phyloP scores from a whole-genome alignment of 495 filamentous ascomycete genomes.

The Xylaria telfairii region DNA sequence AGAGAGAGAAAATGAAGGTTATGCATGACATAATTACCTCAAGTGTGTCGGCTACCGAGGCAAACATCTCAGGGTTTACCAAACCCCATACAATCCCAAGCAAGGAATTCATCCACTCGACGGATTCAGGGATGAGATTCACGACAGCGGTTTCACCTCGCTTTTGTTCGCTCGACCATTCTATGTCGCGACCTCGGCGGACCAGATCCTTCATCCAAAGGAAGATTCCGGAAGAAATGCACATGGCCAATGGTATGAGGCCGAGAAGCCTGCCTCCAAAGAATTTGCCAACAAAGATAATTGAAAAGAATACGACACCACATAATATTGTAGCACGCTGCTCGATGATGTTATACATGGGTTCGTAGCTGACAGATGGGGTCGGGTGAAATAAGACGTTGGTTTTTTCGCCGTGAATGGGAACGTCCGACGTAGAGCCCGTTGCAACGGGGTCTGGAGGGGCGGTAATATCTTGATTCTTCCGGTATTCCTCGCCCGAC shows the following conservation, averaged over 20 bases:
- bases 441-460: slow-evolving; percentile 84
- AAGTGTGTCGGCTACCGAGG: slow-evolving; percentile 59
- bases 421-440: slow-evolving; percentile 86
- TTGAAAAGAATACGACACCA: slow-evolving; percentile 69
- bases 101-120: slow-evolving; percentile 90
- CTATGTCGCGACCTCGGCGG: slow-evolving; percentile 76
- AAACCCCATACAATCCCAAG: slow-evolving; percentile 84
- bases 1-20: not conserved
- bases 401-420: slow-evolving; percentile 94
- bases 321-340: slow-evolving; percentile 71
- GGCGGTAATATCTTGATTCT: slow-evolving; percentile 87
- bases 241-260: slow-evolving; percentile 71
- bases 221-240: slow-evolving; percentile 75
- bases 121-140: slow-evolving; percentile 90
- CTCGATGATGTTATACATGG: slow-evolving; percentile 81
- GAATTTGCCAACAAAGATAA: slow-evolving; percentile 76
- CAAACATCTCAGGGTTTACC: slow-evolving; percentile 93
- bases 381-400: slow-evolving; percentile 97
- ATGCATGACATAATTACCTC: slow-evolving; percentile 41
- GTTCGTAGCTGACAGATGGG: slow-evolving; percentile 81
- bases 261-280: slow-evolving; percentile 80
- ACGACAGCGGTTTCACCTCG: slow-evolving; percentile 80
- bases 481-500: slow-evolving; percentile 74
- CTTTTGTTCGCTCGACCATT: slow-evolving; percentile 87
- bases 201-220: slow-evolving; percentile 90